These are phyloP conservation scores for Aquanectria penicillioides DNA, from an alignment of 2,329 filamentous ascomycete species.

Conservation along the genomic window DNA sequence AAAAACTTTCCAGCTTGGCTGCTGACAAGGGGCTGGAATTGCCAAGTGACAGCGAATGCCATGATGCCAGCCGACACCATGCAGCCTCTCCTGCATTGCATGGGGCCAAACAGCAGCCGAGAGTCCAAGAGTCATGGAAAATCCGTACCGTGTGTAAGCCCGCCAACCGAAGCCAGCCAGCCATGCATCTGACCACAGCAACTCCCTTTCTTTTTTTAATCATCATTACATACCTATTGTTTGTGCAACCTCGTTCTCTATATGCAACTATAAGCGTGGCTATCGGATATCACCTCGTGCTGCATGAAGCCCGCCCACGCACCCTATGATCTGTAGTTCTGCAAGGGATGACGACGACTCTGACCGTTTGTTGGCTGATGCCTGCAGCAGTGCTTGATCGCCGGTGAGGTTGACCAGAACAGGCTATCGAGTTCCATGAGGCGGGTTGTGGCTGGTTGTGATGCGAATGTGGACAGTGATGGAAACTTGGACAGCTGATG, in stretches of 20 bases:
- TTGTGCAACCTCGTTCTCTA: no score
- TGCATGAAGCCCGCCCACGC: no score
- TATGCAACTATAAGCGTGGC: no score
- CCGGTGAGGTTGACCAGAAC: no score
- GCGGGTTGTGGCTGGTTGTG: no score
- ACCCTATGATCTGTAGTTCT: no score
- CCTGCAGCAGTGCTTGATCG: not conserved
- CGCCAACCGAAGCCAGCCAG: constrained; percentile 8
- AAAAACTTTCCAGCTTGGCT: no score
- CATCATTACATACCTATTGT: no score
- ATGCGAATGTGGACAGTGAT: no score
- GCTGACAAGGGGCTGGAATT: not conserved
- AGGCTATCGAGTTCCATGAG: no score
- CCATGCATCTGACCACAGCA: constrained; percentile 3
- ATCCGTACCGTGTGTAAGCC: not conserved
- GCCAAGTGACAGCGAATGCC: not conserved
- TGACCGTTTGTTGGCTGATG: not conserved
- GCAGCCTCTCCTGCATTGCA: not conserved
- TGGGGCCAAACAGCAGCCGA: not conserved
- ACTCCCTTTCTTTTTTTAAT: not conserved
- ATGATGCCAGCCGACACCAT: not conserved
- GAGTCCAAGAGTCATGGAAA: not conserved
- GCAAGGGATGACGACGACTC: constrained; percentile 13
- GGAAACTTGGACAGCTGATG: no score
- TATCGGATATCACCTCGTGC: no score